Evolutionary conservation across 1,284 basidiomycete species (phyloP).

Genomic region (Papiliotrema flavescens): DNA sequence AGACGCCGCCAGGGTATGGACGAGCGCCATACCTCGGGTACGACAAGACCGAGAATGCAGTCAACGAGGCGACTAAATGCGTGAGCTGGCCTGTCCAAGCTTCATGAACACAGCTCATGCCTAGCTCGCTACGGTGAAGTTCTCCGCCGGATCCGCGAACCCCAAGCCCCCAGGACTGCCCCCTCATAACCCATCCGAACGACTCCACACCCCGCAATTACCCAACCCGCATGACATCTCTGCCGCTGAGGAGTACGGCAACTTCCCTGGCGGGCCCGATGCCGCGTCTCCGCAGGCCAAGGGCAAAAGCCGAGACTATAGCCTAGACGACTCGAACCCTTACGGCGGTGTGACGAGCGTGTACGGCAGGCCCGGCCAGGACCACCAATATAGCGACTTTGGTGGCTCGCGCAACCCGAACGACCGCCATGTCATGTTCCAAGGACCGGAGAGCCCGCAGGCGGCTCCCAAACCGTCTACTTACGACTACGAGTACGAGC

Average conservation of each 20-base stretch:
- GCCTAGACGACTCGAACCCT: conserved; percentile 22
- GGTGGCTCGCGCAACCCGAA: conserved; percentile 19
- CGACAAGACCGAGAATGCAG: conserved; percentile 59
- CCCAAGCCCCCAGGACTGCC: conserved; percentile 43
- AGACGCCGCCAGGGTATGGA: conserved; percentile 73
- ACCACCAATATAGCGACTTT: conserved; percentile 25
- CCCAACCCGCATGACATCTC: conserved; percentile 21
- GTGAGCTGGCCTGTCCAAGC: conserved; percentile 21
- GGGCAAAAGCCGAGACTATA: conserved; percentile 19
- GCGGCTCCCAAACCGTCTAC: conserved; percentile 17
- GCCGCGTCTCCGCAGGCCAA: conserved; percentile 11
- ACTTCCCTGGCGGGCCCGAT: conserved; percentile 31
- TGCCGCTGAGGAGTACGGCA: conserved; percentile 37
- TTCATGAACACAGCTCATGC: neutral
- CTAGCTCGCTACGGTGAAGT: conserved; percentile 40
- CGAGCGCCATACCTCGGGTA: conserved; percentile 65
- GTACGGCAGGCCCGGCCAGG: conserved; percentile 8
- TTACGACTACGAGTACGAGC: conserved; percentile 41
- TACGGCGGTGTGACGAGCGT: conserved; percentile 31
- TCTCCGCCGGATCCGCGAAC: conserved; percentile 30
- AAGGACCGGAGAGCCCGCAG: conserved; percentile 12
- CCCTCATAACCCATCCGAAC: conserved; percentile 12
- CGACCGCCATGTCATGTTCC: conserved; percentile 25
- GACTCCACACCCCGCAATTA: conserved; percentile 18
- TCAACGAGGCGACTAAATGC: conserved; percentile 61